These are phyloP conservation scores for Hanseniaspora valbyensis DNA, from an alignment of 805 yeast genomes.

Conservation along the genomic window DNA sequence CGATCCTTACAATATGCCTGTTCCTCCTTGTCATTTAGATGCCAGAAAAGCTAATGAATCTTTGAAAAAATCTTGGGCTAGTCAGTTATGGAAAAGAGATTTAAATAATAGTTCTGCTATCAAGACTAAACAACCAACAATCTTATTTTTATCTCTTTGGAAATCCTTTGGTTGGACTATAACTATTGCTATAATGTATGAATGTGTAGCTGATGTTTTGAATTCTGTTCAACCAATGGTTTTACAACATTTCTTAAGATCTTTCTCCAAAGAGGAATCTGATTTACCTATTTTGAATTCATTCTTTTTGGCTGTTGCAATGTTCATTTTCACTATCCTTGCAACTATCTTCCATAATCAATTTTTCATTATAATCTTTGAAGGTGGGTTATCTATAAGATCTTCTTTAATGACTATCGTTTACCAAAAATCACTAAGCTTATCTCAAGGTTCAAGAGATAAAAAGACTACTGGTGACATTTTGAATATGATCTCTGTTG, in stretches of 20 bases:
- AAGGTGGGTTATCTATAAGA: constrained; percentile 54
- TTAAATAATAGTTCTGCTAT: constrained; percentile 15
- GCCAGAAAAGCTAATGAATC: constrained; percentile 28
- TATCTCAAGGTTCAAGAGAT: constrained; percentile 57
- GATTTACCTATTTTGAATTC: constrained; percentile 48
- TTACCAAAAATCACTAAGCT: constrained; percentile 55
- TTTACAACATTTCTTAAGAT: constrained; percentile 39
- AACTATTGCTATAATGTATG: constrained; percentile 29
- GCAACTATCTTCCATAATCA: constrained; percentile 60
- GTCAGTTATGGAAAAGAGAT: constrained; percentile 26
- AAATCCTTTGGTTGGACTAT: constrained; percentile 33
- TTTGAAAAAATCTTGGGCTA: constrained; percentile 30
- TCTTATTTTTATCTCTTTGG: constrained; percentile 30
- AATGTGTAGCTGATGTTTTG: constrained; percentile 32
- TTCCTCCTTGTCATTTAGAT: constrained; percentile 32
- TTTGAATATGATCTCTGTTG: constrained; percentile 68
- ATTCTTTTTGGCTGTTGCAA: constrained; percentile 45
- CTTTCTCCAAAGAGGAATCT: constrained; percentile 28
- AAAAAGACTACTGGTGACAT: constrained; percentile 65
- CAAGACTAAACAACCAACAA: constrained; percentile 19
- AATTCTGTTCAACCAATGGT: constrained; percentile 47
- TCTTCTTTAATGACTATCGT: constrained; percentile 57
- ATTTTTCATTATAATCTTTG: constrained; percentile 46
- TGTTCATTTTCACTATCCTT: constrained; percentile 51
- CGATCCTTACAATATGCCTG: constrained; percentile 34